phyloP scores from a whole-genome alignment of 2,329 filamentous ascomycete species.

The Pseudogymnoascus sp. region DNA sequence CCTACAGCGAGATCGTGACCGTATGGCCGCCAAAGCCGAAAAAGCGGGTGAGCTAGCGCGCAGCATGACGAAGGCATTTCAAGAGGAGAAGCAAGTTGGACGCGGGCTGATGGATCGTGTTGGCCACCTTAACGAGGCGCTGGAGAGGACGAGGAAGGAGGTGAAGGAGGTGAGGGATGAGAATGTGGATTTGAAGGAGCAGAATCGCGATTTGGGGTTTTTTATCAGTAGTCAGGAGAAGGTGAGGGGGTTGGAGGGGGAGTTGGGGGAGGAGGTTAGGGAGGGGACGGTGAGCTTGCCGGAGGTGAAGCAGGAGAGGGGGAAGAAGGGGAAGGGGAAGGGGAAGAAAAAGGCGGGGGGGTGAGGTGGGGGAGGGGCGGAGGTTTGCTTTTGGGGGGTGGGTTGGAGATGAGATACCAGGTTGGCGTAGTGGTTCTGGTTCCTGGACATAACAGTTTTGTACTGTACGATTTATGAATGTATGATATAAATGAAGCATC shows the following conservation, averaged over 20 bases:
- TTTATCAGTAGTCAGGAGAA: constrained; percentile 81
- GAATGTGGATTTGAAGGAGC: constrained; percentile 68
- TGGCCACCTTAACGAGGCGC: constrained; percentile 58
- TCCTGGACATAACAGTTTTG: background rate
- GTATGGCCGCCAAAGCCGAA: constrained; percentile 57
- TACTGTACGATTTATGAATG: background rate
- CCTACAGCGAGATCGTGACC: constrained; percentile 64
- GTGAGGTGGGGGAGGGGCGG: background rate
- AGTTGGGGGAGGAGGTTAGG: constrained; percentile 62
- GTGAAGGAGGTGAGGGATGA: constrained; percentile 49
- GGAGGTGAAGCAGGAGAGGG: constrained; percentile 30
- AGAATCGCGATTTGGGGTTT: constrained; percentile 79
- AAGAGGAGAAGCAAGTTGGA: constrained; percentile 80
- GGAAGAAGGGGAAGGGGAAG: constrained; percentile 14
- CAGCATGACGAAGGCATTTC: constrained; percentile 63
- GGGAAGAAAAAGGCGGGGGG: constrained; percentile 17
- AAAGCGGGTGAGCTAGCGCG: constrained; percentile 71
- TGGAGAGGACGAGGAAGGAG: constrained; percentile 48
- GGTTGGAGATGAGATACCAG: background rate
- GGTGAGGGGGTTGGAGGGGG: constrained; percentile 56
- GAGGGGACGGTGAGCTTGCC: constrained; percentile 63
- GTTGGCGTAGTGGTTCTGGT: background rate
- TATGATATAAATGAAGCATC: background rate
- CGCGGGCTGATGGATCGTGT: constrained; percentile 78
- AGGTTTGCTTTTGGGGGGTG: background rate